Base-by-base conservation (phyloP, 2,329 filamentous ascomycete species). In the Alternaria infectoria region DNA sequence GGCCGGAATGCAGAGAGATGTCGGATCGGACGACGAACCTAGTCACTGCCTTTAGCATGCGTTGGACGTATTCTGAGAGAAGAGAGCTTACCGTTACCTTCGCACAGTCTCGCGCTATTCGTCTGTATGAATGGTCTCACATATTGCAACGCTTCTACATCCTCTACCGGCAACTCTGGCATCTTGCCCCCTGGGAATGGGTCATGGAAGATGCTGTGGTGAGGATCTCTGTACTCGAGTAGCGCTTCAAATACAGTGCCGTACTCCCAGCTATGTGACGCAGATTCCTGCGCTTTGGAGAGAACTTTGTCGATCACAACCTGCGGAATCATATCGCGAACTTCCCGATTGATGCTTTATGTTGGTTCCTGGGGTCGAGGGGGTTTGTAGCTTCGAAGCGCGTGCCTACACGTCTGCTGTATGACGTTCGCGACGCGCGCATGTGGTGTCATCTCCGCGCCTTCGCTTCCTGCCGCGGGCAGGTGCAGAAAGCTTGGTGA, bases 311-410 rank as follows among this genome's bases (percentile, higher is more conserved):
- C 54, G 25, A 76, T 61, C 2, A 70, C 5, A 9, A 58, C 92
- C 81, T 91, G 90, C 11, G 89, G 92, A 81, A 72, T 65, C 64
- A 72, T 70, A 10, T 21, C 30, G 49, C 23, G 6, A 36, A 52
- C 49, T 25, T 9, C 3, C 6, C 17, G 28, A 23, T 7, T 7
- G 5, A 51, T 36, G 8, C 28, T 51, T 19, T 23, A 12, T 28
- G 15, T 17, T 2, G 6, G 30, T 52, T 6, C 19, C 21, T 8
- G n/a, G 13, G 6, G 13, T 25, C 13, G 49, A 52, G 1, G 13
- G 28, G 30, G 32, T 11, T 21, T n/a, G 17, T 17, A 11, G 9
- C 0, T 15, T 21, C 17, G 11, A 26, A 21, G 26, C 26, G 47
- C 19, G 28, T 32, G 28, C 15, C 17, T 15, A 52, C 13, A 52